Base-by-base conservation (phyloP, 2,329 filamentous ascomycete genomes). In the Bipolaris zeicola region DNA sequence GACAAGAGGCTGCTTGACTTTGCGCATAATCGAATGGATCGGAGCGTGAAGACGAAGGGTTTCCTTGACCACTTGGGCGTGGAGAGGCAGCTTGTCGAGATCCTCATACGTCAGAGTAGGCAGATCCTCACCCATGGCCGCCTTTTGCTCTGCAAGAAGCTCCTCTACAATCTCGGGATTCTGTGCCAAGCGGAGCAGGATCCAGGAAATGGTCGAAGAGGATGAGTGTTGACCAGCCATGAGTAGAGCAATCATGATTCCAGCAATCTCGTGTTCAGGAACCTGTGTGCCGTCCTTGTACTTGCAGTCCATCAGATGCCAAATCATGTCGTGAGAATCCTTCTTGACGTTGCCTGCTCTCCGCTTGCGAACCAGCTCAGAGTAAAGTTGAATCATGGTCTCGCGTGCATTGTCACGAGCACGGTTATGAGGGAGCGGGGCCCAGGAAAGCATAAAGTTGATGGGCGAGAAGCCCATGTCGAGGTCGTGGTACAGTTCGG, bases 191-290 rank as follows among this genome's bases (percentile, higher is more conserved):
- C 88, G 89, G 38, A 96, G 83, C 75, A 95, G 83, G 69, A 96
- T 92, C 91, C 92, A 96, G 37, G 91, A 86, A 68, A 87, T 88
- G 37, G 90, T 93, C 18, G 91, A 92, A 3, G 91, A 91, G 2
- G 91, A 94, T 2, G 90, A 94, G 80, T 96, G 92, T 75, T 96
- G 92, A 53, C 92, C 92, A 57, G 91, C 92, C 91, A 96, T 96
- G 60, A 96, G 86, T 20, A 96, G 84, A 5, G 91, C 91, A 76
- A 96, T 96, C 90, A 96, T 94, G 85, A 96, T 94, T 78, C 95
- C 89, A 20, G 92, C 91, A 56, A 96, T 85, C 76, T 96, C 91
- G 69, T 89, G 83, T 71, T 96, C 92, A 14, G 92, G 89, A n/a
- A 96, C 83, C 5, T 82, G 82, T 37, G 81, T 87, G 65, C 91